Evolutionary conservation across 1,139 yeast genomes (phyloP).

Genomic region (Geotrichum macrosporum): DNA sequence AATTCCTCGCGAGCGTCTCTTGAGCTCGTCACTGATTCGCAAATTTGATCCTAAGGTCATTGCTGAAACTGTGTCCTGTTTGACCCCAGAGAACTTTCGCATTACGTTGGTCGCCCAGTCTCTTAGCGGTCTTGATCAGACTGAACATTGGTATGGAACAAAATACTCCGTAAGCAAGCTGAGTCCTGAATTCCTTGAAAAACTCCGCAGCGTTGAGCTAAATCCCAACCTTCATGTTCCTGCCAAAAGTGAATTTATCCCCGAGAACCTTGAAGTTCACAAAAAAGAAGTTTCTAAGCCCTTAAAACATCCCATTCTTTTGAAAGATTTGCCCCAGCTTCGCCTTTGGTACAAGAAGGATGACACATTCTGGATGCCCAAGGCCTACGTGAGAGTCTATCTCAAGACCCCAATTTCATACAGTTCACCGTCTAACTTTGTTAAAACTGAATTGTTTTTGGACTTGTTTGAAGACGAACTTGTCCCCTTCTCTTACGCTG

Average conservation of each 20-base stretch:
- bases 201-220: slow-evolving; percentile 37
- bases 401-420: slow-evolving; percentile 62
- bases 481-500: slow-evolving; percentile 75
- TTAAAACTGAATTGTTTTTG: slow-evolving; percentile 57
- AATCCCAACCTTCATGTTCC: slow-evolving; percentile 56
- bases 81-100: slow-evolving; percentile 60
- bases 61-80: slow-evolving; percentile 46
- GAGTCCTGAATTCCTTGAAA: slow-evolving; percentile 39
- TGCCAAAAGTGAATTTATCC: slow-evolving; percentile 68
- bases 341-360: slow-evolving; percentile 88
- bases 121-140: slow-evolving; percentile 40
- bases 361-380: slow-evolving; percentile 84
- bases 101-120: slow-evolving; percentile 46
- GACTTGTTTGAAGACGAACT: slow-evolving; percentile 72
- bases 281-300: slow-evolving; percentile 42
- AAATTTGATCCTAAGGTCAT: slow-evolving; percentile 57
- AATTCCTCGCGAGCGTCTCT: slow-evolving; percentile 60
- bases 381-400: slow-evolving; percentile 63
- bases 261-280: slow-evolving; percentile 64
- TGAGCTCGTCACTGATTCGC: slow-evolving; percentile 56
- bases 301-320: slow-evolving; percentile 46
- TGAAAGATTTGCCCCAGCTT: slow-evolving; percentile 41
- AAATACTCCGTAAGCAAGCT: slow-evolving; percentile 55
- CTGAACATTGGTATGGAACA: slow-evolving; percentile 90
- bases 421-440: slow-evolving; percentile 52